A percentile compares a stretch with the other conserved stretches of the same genome.
phyloP scores from a whole-genome alignment of 2,329 filamentous ascomycete species.

The Aureobasidium melanogenum region DNA sequence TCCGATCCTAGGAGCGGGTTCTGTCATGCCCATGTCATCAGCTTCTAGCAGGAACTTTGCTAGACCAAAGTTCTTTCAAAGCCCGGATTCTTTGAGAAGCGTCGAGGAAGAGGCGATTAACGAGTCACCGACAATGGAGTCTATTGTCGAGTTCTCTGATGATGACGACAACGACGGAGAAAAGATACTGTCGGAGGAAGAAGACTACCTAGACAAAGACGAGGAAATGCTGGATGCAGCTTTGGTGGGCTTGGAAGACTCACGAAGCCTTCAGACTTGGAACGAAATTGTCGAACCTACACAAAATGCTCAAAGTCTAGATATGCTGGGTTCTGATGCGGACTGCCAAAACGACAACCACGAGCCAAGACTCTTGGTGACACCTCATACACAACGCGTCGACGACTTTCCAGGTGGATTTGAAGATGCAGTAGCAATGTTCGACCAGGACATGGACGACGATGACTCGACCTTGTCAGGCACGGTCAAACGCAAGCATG shows the following conservation, averaged over 20 bases:
- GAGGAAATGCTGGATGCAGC: slow-evolving; percentile 16
- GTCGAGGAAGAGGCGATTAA: background rate
- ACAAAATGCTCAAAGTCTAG: background rate
- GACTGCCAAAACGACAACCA: background rate
- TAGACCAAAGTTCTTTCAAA: background rate
- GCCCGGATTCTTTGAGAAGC: background rate
- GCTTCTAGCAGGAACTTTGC: too few relatives aligned
- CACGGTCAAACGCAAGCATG: background rate
- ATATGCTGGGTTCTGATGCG: background rate
- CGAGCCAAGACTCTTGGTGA: background rate
- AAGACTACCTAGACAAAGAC: slow-evolving; percentile 9
- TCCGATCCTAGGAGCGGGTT: background rate
- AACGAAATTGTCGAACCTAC: background rate
- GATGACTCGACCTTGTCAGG: background rate
- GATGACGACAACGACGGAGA: background rate
- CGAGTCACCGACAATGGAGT: background rate
- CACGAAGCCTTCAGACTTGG: background rate
- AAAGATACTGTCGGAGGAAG: background rate
- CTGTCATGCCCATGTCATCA: background rate
- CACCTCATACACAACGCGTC: background rate
- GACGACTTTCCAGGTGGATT: background rate
- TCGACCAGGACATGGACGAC: background rate
- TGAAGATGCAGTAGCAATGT: background rate
- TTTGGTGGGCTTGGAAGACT: slow-evolving; percentile 15
- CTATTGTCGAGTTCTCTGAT: background rate